Percentiles rank a stretch among this genome's conserved stretches.
Evolutionary conservation across 208 protist species (phyloP).

Genomic region (Leishmania guyanensis): DNA sequence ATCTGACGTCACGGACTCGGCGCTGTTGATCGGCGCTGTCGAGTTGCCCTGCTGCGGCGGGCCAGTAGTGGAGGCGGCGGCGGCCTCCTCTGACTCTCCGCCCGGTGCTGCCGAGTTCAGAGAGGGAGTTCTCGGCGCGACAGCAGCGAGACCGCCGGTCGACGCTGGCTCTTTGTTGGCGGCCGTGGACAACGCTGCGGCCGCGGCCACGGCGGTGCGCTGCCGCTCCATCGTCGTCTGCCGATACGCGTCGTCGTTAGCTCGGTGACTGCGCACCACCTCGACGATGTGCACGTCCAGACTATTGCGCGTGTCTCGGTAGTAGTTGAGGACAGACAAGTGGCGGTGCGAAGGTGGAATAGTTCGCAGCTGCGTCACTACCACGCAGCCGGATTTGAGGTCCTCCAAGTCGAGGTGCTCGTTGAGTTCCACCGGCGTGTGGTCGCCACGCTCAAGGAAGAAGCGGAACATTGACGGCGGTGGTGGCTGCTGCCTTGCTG

Average conservation of each 20-base stretch:
- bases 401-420: slow-evolving; percentile 34
- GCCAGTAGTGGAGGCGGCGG: background rate
- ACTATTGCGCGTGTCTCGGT: slow-evolving; percentile 29
- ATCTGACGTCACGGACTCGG: background rate
- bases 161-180: background rate
- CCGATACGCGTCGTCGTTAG: slow-evolving; percentile 35
- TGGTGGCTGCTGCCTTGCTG: background rate
- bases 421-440: slow-evolving; percentile 31
- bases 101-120: background rate
- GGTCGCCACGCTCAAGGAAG: slow-evolving; percentile 42
- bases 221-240: slow-evolving; percentile 29
- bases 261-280: slow-evolving; percentile 29
- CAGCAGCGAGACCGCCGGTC: background rate
- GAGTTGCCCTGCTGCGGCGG: background rate
- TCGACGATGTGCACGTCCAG: slow-evolving; percentile 50
- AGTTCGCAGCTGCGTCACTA: slow-evolving; percentile 60
- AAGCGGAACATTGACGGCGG: slow-evolving; percentile 35
- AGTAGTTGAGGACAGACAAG: slow-evolving; percentile 41
- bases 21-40: background rate
- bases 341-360: slow-evolving; percentile 40
- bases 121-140: background rate
- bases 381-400: slow-evolving; percentile 30
- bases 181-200: background rate
- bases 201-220: slow-evolving; percentile 4
- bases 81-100: background rate